Base-by-base conservation (phyloP, 768 basidiomycete species). In the Lactarius quietus region DNA sequence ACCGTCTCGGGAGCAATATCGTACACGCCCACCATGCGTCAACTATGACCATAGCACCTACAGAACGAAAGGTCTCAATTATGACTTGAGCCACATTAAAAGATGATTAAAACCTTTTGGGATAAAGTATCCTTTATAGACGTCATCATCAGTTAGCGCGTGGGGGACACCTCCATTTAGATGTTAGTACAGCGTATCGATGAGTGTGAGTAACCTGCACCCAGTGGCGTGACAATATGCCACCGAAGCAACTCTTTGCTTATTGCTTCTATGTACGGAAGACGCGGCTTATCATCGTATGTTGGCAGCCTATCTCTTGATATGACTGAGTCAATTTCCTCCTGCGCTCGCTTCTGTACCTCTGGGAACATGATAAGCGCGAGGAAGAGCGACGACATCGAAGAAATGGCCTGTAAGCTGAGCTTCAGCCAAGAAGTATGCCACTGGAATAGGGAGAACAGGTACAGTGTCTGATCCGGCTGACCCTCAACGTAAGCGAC, bases 321-420 rank as follows among this genome's bases (percentile, higher is more conserved):
- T 23, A 26, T 15, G 56, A 68, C 64, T 72, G 74, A 8, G 74
- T 73, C 36, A 62, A 68, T 61, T 43, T 76, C 75, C 14, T 43
- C 68, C 63, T 76, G 67, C 15, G 67, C 67, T 23, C 56, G 64
- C 9, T 61, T 51, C 48, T 73, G 70, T 3, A 73, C 60, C 3
- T 72, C 70, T 12, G 73, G 74, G 59, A 72, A 61, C 29, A 72
- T 62, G 14, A 67, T 53, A 68, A 74, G 72, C 12, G 71, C 72
- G 2, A 73, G 66, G 48, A 75, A 67, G 55, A 76, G 71, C 4
- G 75, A 70, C 5, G 55, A 26, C 10, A 73, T 33, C 23, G 67
- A 20, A 2, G 64, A 54, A 28, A 48, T 33, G n/a, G 48, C 61
- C 67, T 68, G 17, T 10, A 29, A 39, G 5, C 20, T 8, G 9